Evolutionary conservation across 768 basidiomycete species (phyloP).

Genomic region (Solioccasus polychromus): DNA sequence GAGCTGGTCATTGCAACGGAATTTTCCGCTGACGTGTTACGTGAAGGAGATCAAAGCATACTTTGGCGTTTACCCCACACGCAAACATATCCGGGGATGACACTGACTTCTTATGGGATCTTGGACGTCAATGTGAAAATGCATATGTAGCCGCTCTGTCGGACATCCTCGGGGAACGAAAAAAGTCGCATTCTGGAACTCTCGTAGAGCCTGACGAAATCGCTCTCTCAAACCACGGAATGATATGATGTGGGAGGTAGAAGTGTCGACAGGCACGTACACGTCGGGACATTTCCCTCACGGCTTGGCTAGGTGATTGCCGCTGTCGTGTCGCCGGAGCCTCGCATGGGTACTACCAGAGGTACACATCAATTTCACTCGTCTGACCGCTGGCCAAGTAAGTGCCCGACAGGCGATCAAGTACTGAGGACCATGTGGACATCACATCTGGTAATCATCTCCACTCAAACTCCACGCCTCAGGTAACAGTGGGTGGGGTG

Average conservation of each 20-base stretch:
- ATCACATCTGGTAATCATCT: constrained; percentile 8
- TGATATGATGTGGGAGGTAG: neutral
- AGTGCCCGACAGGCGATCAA: neutral
- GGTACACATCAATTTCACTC: neutral
- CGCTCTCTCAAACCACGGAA: neutral
- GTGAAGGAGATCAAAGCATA: neutral
- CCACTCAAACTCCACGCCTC: constrained; percentile 2
- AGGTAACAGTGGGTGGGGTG: constrained; percentile 5
- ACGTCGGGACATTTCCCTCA: neutral
- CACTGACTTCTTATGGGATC: neutral
- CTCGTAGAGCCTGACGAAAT: neutral
- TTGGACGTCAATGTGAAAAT: neutral
- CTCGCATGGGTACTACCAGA: neutral
- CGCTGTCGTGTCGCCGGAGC: neutral
- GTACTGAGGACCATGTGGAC: neutral
- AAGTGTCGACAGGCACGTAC: neutral
- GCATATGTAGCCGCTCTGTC: neutral
- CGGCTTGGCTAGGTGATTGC: constrained; percentile 1
- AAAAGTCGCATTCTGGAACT: too few relatives aligned
- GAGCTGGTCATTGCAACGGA: neutral
- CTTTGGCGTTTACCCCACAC: constrained; percentile 4
- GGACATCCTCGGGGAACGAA: constrained; percentile 2
- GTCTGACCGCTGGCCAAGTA: neutral
- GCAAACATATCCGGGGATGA: neutral
- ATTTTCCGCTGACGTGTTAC: constrained; percentile 6